phyloP scores from a whole-genome alignment of 306 rosid genomes.

The Astragalus glycyphyllos region DNA sequence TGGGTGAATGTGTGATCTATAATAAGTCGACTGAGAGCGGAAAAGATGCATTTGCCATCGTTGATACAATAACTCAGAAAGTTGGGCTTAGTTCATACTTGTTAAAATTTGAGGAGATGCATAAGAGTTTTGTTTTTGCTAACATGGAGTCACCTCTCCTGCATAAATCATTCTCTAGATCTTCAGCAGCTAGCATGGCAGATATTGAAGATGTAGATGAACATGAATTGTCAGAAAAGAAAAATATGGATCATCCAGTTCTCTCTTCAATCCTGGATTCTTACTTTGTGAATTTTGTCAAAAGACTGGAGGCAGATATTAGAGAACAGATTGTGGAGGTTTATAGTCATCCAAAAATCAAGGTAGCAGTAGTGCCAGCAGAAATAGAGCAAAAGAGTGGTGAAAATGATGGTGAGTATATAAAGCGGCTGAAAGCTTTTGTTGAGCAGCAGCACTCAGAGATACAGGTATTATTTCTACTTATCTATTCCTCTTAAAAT shows the following conservation, averaged over 20 bases:
- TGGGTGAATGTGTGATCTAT: conserved; percentile 94
- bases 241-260: conserved; percentile 68
- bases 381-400: conserved; percentile 83
- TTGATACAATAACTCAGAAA: conserved; percentile 85
- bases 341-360: conserved; percentile 81
- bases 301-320: conserved; percentile 69
- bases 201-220: conserved; percentile 76
- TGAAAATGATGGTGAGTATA: conserved; percentile 79
- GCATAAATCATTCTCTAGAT: conserved; percentile 69
- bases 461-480: conserved; percentile 71
- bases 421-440: conserved; percentile 84
- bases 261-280: conserved; percentile 79
- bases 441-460: conserved; percentile 91
- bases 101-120: conserved; percentile 86
- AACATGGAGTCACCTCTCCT: conserved; percentile 58
- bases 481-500: conserved; percentile 30
- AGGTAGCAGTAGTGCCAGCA: conserved; percentile 92
- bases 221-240: conserved; percentile 57
- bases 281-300: conserved; percentile 62
- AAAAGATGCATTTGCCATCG: conserved; percentile 76
- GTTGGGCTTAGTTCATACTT: conserved; percentile 86
- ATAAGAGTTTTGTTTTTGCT: conserved; percentile 66
- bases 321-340: conserved; percentile 82
- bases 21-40: conserved; percentile 72
- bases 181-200: conserved; percentile 86